A percentile compares a stretch with the other conserved stretches of the same genome.
Conservation (phyloP, 1,139 yeast species). For the Tardiomyces depauwii region DNA sequence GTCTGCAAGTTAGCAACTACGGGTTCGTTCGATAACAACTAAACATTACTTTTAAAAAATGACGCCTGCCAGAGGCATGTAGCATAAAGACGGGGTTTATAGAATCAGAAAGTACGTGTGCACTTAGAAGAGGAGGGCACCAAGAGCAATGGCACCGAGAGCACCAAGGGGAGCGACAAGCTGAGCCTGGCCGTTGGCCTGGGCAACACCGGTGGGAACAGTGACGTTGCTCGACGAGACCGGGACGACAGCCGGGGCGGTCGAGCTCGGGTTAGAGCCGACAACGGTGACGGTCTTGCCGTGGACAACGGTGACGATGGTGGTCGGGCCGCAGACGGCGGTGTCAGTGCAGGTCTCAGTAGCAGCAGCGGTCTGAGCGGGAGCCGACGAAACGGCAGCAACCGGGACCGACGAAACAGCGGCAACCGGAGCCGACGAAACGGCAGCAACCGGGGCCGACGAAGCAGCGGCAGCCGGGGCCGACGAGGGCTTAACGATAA, state of each 20-base stretch:
- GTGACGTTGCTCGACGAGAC: constrained; percentile 11
- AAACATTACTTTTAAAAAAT: not conserved
- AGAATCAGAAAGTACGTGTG: not conserved
- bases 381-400: constrained; percentile 3
- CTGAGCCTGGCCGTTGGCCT: constrained; percentile 7
- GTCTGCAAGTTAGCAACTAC: no score
- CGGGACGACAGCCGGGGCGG: constrained; percentile 9
- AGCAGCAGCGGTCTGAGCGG: constrained; percentile 4
- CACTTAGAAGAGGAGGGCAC: constrained; percentile 9
- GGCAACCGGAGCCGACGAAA: constrained; percentile 4
- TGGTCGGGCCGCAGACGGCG: constrained; percentile 11
- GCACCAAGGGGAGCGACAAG: constrained; percentile 5
- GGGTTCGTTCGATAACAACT: not conserved
- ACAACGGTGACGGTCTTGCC: constrained; percentile 21
- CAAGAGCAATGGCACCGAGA: constrained; percentile 8
- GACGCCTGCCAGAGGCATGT: not conserved
- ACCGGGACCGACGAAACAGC: constrained; percentile 6
- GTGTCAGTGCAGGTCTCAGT: constrained; percentile 2
- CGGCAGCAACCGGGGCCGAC: constrained; percentile 1
- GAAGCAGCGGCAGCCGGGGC: constrained; percentile 2
- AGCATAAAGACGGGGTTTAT: not conserved
- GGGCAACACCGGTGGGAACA: constrained; percentile 2
- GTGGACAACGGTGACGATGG: constrained; percentile 19
- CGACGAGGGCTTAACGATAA: constrained; percentile 8
- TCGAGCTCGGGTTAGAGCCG: constrained; percentile 12